Evolutionary conservation across 2,329 filamentous ascomycete genomes (phyloP), one percentile per base, ranked within the genome.

Genomic region (Calycina marina): DNA sequence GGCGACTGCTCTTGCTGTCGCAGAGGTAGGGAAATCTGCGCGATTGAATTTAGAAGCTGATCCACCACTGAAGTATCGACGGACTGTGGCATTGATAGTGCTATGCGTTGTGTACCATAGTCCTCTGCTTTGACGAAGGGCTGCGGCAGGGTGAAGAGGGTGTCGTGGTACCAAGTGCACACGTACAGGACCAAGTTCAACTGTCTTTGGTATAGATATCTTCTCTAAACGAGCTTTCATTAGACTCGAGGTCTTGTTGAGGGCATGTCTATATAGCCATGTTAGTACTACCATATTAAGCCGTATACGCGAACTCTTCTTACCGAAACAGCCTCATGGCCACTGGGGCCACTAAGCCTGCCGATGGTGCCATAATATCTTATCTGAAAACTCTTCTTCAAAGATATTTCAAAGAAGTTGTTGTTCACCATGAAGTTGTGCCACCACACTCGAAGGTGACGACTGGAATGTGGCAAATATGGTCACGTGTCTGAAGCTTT

Each of bases 41-140:
- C 63, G 61, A 30, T 68, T 62, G 25, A 61, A 61, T 42, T 59
- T 64, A 17, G 56, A 53, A 13, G 36, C 42, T 4, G 40, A 33
- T 4, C 36, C 43, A 30, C 44, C 50, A 31, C 45, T 48, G 55
- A 60, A 36, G 48, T 46, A 37, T 44, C 57, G 34, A 46, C 56
- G 53, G 31, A 63, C 50, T 26, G 61, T 56, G 4, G 67, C 63
- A 30, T 67, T 64, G 50, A 73, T 70, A 25, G 60, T 58, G 37
- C 45, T 45, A 61, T 62, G 46, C 18, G 72, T 77, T 17, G 67
- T 72, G 53, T 72, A 77, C 58, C 67, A 71, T 41, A 72, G 63
- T 44, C 68, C 70, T 40, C 75, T 73, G 44, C 59, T 61, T 52
- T 80, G 76, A 40, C 69, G 69, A 41, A 80, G 67, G 32, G 63